phyloP scores from a whole-genome alignment of 1,284 basidiomycete species.

The Microbotryum silenes-acaulis region DNA sequence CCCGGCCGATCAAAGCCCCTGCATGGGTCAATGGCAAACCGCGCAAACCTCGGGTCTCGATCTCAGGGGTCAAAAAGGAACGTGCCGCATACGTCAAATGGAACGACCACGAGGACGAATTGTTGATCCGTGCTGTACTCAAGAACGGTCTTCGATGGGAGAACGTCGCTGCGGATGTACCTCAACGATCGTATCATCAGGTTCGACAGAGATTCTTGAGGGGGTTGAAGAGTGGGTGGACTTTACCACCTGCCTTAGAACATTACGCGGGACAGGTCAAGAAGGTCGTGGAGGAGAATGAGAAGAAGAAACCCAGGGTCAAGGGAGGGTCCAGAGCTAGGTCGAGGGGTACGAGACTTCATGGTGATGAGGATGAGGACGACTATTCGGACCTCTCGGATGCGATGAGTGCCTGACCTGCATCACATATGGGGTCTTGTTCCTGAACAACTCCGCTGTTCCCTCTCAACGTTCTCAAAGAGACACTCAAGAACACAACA shows the following conservation, averaged over 20 bases:
- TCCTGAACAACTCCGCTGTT: no score
- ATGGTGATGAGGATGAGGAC: not conserved
- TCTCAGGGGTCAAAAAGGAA: constrained; percentile 9
- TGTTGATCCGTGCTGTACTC: constrained; percentile 28
- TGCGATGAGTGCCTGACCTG: not conserved
- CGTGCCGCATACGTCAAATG: constrained; percentile 31
- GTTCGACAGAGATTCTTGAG: constrained; percentile 23
- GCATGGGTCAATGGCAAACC: not conserved
- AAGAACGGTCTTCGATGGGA: constrained; percentile 34
- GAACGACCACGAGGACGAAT: constrained; percentile 31
- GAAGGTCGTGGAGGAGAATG: constrained; percentile 18
- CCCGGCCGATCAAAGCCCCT: not conserved
- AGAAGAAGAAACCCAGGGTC: constrained; percentile 5
- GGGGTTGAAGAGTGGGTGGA: constrained; percentile 11
- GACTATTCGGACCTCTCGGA: not conserved
- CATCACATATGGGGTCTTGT: no score
- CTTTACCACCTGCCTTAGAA: constrained; percentile 20
- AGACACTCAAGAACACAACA: no score
- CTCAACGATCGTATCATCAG: constrained; percentile 33
- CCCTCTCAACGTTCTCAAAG: no score
- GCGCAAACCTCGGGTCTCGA: not conserved
- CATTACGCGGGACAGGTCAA: constrained; percentile 20
- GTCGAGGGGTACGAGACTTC: not conserved
- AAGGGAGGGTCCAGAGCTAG: no score
- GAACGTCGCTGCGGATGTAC: constrained; percentile 25